Evolutionary conservation across 2,329 filamentous ascomycete species (phyloP), one percentile per base, ranked within the genome.

Genomic region (Aspergillus intermedius): DNA sequence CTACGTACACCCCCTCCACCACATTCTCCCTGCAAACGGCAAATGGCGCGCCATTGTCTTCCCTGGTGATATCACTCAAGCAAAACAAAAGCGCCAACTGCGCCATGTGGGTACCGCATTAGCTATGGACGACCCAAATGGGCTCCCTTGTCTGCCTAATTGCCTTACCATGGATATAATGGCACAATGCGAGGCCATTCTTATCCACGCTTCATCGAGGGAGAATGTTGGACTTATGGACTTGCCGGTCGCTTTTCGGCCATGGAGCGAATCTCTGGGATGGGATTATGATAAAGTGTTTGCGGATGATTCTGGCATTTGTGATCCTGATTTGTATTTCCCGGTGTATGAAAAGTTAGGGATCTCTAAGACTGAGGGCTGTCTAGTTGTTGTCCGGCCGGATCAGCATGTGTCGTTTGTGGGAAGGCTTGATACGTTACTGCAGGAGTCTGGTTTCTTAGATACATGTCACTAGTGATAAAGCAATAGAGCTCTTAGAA

Each of bases 331-430:
- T 4, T n/a, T 12, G 1, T 32, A 8, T 6, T 45, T 48, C 0
- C 32, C 51, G 5, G 52, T 43, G 0, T 55, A 59, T 40, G 19
- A 34, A 6, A 22, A 34, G 7, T 58, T 55, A 19, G 53, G 57
- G 1, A 54, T 60, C 13, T 43, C 48, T 15, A 35, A 42, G n/a
- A 10, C 40, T 5, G 35, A 13, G 4, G 56, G 57, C 2, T 52
- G 53, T 47, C 6, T 58, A 3, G 41, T 58, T 1, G 46, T 60
- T 4, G 51, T 50, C 22, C 56, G 59, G 5, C 59, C 57, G n/a
- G 59, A 61, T 44, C 57, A 60, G 19, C 54, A 56, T 43, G 51
- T 58, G 3, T 56, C 49, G 3, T 57, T 49, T 51, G 32, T 56
- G 3, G 56, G 53, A 19, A 22, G 17, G 4, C 2, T 58, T 3